Percentiles rank a stretch among this genome's conserved stretches.
These are phyloP conservation scores for Candida tammaniensis DNA, from an alignment of 805 yeast species.

Conservation along the genomic window DNA sequence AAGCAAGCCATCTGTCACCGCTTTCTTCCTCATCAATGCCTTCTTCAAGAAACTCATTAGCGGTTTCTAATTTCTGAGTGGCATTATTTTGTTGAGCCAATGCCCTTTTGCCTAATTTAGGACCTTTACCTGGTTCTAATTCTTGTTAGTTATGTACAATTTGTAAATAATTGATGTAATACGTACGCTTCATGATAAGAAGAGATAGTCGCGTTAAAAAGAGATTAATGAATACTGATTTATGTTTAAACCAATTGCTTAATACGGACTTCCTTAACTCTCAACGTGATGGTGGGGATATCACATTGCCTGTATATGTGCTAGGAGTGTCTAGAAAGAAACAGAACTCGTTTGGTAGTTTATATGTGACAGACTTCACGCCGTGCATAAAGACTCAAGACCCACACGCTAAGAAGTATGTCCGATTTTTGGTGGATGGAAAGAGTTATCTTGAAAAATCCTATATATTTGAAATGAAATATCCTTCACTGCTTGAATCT, in stretches of 20 bases:
- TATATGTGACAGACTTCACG: slow-evolving; percentile 4
- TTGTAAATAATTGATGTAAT: background rate
- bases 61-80: slow-evolving; percentile 23
- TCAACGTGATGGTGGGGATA: too few species aligned
- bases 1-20: slow-evolving; percentile 72
- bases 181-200: slow-evolving; percentile 13
- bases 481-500: background rate
- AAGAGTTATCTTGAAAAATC: background rate
- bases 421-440: background rate
- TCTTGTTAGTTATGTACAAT: slow-evolving; percentile 6
- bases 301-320: too few species aligned
- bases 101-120: slow-evolving; percentile 17
- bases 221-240: too few species aligned
- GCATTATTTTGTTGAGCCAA: too few species aligned
- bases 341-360: too few species aligned
- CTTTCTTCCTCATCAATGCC: slow-evolving; percentile 66
- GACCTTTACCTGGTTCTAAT: slow-evolving; percentile 12
- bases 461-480: slow-evolving; percentile 2
- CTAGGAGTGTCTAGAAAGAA: too few species aligned
- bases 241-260: too few species aligned
- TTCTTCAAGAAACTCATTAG: slow-evolving; percentile 52
- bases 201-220: too few species aligned
- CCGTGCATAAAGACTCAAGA: background rate
- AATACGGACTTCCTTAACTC: too few species aligned
- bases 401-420: background rate